Conservation (phyloP, 2,329 filamentous ascomycete species). For the Alternaria dauci region DNA sequence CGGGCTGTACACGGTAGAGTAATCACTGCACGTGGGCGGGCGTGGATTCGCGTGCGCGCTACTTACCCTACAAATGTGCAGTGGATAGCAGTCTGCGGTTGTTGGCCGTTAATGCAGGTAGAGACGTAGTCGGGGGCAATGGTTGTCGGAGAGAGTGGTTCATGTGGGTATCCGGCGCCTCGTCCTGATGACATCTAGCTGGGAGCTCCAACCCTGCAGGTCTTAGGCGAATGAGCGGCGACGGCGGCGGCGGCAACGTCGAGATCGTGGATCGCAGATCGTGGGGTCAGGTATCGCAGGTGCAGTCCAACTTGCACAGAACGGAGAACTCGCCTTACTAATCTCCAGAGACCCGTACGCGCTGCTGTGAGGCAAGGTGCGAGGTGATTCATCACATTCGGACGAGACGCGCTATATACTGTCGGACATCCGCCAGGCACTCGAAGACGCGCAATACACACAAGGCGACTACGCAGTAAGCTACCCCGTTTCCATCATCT, state of each 20-base stretch:
- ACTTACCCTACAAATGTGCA: slow-evolving; percentile 21
- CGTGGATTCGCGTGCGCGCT: slow-evolving; percentile 8
- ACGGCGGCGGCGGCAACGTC: slow-evolving; percentile 10
- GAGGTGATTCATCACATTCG: slow-evolving; percentile 18
- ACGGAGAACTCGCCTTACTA: background rate
- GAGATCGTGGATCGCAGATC: background rate
- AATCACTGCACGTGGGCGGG: slow-evolving; percentile 15
- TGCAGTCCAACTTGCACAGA: background rate
- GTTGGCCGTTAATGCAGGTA: slow-evolving; percentile 14
- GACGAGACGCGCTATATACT: slow-evolving; percentile 30
- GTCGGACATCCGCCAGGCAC: slow-evolving; percentile 36
- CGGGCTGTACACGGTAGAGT: slow-evolving; percentile 14
- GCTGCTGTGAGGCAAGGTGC: slow-evolving; percentile 10
- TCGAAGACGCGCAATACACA: slow-evolving; percentile 44
- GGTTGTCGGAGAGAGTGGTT: slow-evolving; percentile 20
- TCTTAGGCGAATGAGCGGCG: slow-evolving; percentile 22
- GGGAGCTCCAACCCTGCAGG: slow-evolving; percentile 34
- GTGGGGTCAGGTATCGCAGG: slow-evolving; percentile 1
- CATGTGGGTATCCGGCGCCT: slow-evolving; percentile 44
- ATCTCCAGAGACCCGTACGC: background rate
- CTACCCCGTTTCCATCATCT: slow-evolving; percentile 13
- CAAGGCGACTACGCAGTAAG: slow-evolving; percentile 28
- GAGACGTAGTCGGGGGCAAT: slow-evolving; percentile 15
- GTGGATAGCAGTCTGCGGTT: background rate
- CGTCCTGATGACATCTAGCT: slow-evolving; percentile 27